Evolutionary conservation across 164 flowering plant species (phyloP).

Genomic region (grape (Vitis vinifera)): ASM3070453v1 NC_081808.1:22030501-22031000

Average conservation of each 20-base stretch:
- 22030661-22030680: constrained; percentile 72
- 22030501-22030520: too few species aligned
- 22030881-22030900: not conserved
- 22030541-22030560: too few species aligned
- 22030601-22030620: not conserved
- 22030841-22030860: not conserved
- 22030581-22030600: not conserved
- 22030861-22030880: not conserved
- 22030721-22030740: constrained; percentile 33
- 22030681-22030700: constrained; percentile 51
- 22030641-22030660: constrained; percentile 76
- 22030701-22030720: constrained; percentile 40
- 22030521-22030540: too few species aligned
- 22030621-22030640: constrained; percentile 46
- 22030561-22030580: not conserved
- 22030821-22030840: not conserved
- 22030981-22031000: too few species aligned
- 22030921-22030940: constrained; percentile 17
- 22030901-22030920: constrained; percentile 41
- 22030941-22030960: constrained; percentile 42
- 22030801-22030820: too few species aligned
- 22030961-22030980: not conserved
- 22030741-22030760: constrained; percentile 27
- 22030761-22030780: constrained; percentile 50
- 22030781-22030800: constrained; percentile 43